Conservation (phyloP, 2,329 filamentous ascomycete genomes). For the Botrytis byssoidea region DNA sequence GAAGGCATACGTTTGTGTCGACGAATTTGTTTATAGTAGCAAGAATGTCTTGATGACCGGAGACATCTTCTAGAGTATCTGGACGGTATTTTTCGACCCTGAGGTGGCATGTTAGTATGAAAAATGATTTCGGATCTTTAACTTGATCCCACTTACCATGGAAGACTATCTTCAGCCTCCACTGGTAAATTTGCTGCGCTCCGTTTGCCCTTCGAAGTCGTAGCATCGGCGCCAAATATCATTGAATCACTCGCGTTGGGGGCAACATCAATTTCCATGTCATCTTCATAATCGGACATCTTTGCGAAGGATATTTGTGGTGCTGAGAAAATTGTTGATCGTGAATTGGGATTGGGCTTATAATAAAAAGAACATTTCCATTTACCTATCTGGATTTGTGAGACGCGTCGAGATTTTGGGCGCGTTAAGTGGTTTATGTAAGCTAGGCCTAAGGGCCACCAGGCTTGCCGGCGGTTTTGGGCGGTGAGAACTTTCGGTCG, state of each 20-base stretch:
- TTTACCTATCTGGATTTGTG: not conserved
- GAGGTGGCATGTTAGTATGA: constrained; percentile 24
- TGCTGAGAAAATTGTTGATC: not conserved
- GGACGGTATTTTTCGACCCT: constrained; percentile 98
- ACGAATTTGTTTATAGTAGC: constrained; percentile 98
- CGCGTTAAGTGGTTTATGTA: constrained; percentile 23
- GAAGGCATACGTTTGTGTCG: constrained; percentile 68
- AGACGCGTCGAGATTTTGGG: constrained; percentile 20
- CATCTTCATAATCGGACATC: constrained; percentile 60
- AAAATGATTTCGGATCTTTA: too few relatives aligned
- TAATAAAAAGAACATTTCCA: not conserved
- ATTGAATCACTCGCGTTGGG: constrained; percentile 51
- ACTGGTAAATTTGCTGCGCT: constrained; percentile 90
- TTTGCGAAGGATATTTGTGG: constrained; percentile 23
- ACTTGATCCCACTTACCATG: constrained; percentile 62
- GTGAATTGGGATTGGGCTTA: not conserved
- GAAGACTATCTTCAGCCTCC: constrained; percentile 88
- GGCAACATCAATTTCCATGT: constrained; percentile 64
- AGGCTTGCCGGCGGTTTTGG: not conserved
- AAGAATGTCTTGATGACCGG: constrained; percentile 94
- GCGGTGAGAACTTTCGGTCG: not conserved
- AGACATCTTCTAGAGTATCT: constrained; percentile 84
- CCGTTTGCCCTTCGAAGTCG: constrained; percentile 80
- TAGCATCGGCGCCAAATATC: constrained; percentile 72
- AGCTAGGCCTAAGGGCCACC: not conserved